Evolutionary conservation across 441 rosid genomes (phyloP).

Genomic region (Flueggea neowawraea): DNA sequence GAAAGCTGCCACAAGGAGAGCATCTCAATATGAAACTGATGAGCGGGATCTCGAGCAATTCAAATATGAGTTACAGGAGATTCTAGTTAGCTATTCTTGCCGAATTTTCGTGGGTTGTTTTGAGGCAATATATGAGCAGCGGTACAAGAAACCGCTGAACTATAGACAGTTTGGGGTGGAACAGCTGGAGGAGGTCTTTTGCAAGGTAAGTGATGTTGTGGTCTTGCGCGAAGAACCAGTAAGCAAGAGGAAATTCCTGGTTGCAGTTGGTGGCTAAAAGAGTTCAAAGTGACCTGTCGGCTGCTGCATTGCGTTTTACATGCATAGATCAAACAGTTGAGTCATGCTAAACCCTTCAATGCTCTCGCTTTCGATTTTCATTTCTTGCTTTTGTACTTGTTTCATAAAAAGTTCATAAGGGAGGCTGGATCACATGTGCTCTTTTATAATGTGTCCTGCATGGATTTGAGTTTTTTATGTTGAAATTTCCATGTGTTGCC

Average conservation of each 20-base stretch:
- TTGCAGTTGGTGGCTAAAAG: constrained; percentile 46
- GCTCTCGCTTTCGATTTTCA: constrained; percentile 6
- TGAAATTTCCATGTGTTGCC: constrained; percentile 32
- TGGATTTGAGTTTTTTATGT: constrained; percentile 27
- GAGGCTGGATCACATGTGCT: constrained; percentile 23
- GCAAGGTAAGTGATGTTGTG: constrained; percentile 67
- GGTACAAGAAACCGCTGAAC: constrained; percentile 71
- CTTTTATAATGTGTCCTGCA: constrained; percentile 27
- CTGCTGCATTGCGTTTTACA: no score
- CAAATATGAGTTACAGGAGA: constrained; percentile 81
- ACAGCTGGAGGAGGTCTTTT: constrained; percentile 71
- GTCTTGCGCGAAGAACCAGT: constrained; percentile 64
- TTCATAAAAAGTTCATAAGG: constrained; percentile 17
- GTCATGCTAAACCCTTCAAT: constrained; percentile 4
- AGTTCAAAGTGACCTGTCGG: background rate
- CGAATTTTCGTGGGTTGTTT: constrained; percentile 64
- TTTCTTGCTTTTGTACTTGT: background rate
- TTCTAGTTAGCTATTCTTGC: constrained; percentile 85
- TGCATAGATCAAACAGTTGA: no score
- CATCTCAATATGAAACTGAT: constrained; percentile 17
- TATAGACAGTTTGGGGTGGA: constrained; percentile 55
- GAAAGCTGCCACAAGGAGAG: constrained; percentile 14
- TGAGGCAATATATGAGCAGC: constrained; percentile 73
- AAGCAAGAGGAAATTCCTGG: constrained; percentile 59
- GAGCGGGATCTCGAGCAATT: constrained; percentile 51